Base-by-base conservation (phyloP, 2,329 filamentous ascomycete genomes). In the Phyllosticta citrichinensis region DNA sequence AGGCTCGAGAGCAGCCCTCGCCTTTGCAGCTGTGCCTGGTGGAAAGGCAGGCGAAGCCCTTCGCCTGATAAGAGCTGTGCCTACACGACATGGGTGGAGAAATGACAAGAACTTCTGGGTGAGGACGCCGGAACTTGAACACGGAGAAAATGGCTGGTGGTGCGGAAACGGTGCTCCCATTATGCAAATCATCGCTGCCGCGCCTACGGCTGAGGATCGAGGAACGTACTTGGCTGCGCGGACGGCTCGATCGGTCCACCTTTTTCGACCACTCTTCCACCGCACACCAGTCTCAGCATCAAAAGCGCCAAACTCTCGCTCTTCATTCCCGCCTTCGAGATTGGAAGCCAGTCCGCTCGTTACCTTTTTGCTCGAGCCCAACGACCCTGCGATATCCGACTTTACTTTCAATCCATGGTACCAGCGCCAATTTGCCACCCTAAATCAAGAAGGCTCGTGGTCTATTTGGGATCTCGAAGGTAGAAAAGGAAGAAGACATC, bases 401-500 rank as follows among this genome's bases (percentile, higher is more conserved):
- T 76, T 88, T 2, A 73, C 81, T 0, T 88, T 91, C 69, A 87
- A 86, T 64, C 82, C 86, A 0, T 82, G 74, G 70, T 82, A 78
- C 62, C 73, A 77, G 17, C 80, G 83, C 1, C 85, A 88, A 66
- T 73, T 91, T 58, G 85, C 80, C 17, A 76, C 91, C 25, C 76
- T 91, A 19, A 86, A 91, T 66, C 77, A 83, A 57, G 74, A 74
- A 35, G 87, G 87, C 1, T 77, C 76, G 62, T 92, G 88, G 88
- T 84, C 77, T 52, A 71, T 90, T 3, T 90, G 86, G 84, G 79
- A 63, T 53, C 60, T 59, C 12, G 54, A 57, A 22, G 33, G 63
- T 3, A 24, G 27, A 40, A 59, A 53, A 22, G 40, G 27, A 35
- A 57, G 40, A 14, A 33, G 52, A 11, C 22, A n/a, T 4, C 17